Percentiles rank a stretch among this genome's conserved stretches.
phyloP scores from a whole-genome alignment of 2,329 filamentous ascomycete species.

The Penicillium digitatum region DNA sequence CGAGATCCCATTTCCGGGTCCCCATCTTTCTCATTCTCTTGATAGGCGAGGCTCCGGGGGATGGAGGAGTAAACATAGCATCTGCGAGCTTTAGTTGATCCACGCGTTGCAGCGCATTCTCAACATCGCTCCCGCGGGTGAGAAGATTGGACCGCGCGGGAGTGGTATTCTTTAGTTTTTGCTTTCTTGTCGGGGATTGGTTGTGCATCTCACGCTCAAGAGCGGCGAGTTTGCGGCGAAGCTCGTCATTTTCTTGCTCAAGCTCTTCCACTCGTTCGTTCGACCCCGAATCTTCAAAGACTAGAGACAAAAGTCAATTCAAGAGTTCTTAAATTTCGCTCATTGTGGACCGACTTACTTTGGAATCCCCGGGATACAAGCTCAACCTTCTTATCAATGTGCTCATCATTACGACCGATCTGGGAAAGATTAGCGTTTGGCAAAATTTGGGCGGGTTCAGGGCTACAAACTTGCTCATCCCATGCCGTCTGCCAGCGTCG shows the following conservation, averaged over 20 bases:
- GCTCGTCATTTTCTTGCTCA: slow-evolving; percentile 65
- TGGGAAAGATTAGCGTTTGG: slow-evolving; percentile 20
- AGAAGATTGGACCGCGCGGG: slow-evolving; percentile 29
- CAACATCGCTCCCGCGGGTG: slow-evolving; percentile 39
- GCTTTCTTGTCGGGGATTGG: slow-evolving; percentile 60
- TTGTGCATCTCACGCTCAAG: slow-evolving; percentile 63
- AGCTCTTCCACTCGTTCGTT: slow-evolving; percentile 62
- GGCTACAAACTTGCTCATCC: slow-evolving; percentile 60
- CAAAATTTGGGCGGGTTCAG: neutral
- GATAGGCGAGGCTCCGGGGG: slow-evolving; percentile 28
- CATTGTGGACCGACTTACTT: slow-evolving; percentile 30
- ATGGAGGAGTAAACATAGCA: slow-evolving; percentile 28
- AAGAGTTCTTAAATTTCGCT: neutral
- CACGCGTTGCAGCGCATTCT: slow-evolving; percentile 39
- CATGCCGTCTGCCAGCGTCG: slow-evolving; percentile 75
- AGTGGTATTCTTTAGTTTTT: slow-evolving; percentile 32
- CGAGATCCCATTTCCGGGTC: slow-evolving; percentile 47
- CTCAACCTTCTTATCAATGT: slow-evolving; percentile 84
- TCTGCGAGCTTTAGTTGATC: slow-evolving; percentile 39
- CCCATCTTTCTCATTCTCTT: slow-evolving; percentile 46
- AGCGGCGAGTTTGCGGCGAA: slow-evolving; percentile 61
- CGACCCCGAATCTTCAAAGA: slow-evolving; percentile 49
- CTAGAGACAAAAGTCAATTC: slow-evolving; percentile 27
- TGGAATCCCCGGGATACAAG: slow-evolving; percentile 57
- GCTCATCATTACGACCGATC: slow-evolving; percentile 71